Percentiles rank a stretch among this genome's conserved stretches.
Evolutionary conservation across 2,329 filamentous ascomycete species (phyloP).

Genomic region (Gaeumannomyces tritici): DNA sequence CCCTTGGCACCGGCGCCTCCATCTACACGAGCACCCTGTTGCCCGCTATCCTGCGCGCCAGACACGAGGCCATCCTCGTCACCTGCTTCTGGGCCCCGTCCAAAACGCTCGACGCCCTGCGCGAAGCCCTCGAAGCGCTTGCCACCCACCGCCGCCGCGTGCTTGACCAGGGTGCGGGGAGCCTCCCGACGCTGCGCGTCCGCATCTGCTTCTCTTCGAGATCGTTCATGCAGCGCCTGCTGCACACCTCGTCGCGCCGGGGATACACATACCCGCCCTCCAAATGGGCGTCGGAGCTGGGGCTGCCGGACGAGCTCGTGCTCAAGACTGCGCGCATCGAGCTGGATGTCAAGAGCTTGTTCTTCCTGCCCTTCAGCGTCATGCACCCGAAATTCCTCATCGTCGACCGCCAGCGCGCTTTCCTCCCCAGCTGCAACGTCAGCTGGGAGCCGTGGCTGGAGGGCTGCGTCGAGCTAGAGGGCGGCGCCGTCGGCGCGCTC

Average conservation of each 20-base stretch:
- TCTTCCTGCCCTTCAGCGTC: constrained; percentile 73
- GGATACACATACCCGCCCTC: constrained; percentile 53
- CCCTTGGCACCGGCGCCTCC: constrained; percentile 47
- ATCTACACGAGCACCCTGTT: constrained; percentile 46
- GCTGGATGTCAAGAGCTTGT: constrained; percentile 65
- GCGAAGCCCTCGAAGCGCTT: constrained; percentile 46
- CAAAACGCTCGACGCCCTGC: constrained; percentile 46
- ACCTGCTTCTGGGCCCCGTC: constrained; percentile 38
- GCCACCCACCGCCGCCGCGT: constrained; percentile 31
- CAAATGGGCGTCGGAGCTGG: constrained; percentile 51
- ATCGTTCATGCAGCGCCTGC: constrained; percentile 63
- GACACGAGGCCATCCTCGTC: constrained; percentile 10
- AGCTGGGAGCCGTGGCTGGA: constrained; percentile 88
- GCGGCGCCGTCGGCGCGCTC: constrained; percentile 51
- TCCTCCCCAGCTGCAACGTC: constrained; percentile 73
- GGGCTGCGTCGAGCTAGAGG: constrained; percentile 59
- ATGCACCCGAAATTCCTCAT: constrained; percentile 82
- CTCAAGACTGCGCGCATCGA: constrained; percentile 52
- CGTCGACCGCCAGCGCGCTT: constrained; percentile 56
- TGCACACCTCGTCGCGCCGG: constrained; percentile 53
- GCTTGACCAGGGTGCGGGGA: constrained; percentile 11
- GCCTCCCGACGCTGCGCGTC: constrained; percentile 39
- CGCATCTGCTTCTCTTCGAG: constrained; percentile 69
- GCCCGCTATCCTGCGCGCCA: constrained; percentile 39
- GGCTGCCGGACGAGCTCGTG: constrained; percentile 46